Conservation (phyloP, 176 grass and related monocot genomes). For the Hsuehochloa calcarea region DNA sequence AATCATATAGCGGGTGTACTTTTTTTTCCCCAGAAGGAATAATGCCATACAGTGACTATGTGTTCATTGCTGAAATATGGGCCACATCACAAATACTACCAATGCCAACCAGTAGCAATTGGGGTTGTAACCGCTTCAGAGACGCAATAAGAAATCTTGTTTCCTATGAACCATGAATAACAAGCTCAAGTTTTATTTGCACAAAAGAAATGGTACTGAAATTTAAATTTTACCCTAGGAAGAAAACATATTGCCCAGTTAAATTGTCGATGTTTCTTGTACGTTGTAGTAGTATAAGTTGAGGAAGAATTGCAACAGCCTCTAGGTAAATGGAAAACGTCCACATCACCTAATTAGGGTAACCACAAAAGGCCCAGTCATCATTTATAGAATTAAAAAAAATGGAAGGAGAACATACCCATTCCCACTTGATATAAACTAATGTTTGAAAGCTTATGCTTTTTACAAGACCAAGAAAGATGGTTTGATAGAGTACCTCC, state of each 20-base stretch:
- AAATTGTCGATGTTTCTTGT: conserved; percentile 71
- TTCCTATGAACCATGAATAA: background rate
- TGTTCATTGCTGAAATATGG: background rate
- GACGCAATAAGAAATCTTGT: background rate
- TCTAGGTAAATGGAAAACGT: conserved; percentile 70
- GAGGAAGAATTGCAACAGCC: conserved; percentile 77
- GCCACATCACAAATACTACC: background rate
- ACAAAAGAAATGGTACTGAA: background rate
- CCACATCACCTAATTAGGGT: conserved; percentile 52
- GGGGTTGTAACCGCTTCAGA: background rate
- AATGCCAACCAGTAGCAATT: background rate
- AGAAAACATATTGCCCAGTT: conserved; percentile 83
- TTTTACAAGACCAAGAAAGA: background rate
- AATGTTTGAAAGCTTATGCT: background rate
- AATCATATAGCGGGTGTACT: background rate
- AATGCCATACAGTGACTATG: too few relatives aligned
- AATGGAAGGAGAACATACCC: background rate
- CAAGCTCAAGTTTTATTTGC: background rate
- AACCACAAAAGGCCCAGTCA: background rate
- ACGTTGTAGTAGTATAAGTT: conserved; percentile 64
- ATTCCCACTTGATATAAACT: too few relatives aligned
- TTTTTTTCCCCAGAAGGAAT: too few relatives aligned
- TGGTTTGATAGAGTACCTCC: conserved; percentile 37
- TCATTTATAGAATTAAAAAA: conserved; percentile 3
- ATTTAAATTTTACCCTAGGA: conserved; percentile 57